Evolutionary conservation across 2,329 filamentous ascomycete species (phyloP).

Genomic region (Penicillium thymicola): DNA sequence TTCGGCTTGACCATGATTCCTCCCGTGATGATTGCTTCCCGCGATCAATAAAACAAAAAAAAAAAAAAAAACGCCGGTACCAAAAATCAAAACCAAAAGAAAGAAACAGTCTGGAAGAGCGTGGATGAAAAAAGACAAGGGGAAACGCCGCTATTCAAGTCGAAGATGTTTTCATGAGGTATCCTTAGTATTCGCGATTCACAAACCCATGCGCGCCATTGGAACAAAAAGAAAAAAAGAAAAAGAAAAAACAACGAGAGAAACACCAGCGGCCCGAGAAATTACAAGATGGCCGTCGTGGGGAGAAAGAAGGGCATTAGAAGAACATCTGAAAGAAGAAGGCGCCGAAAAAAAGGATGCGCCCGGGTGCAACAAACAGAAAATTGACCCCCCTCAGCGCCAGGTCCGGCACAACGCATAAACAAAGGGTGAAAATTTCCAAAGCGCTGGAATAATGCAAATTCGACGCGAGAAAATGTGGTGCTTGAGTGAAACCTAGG

Average conservation of each 20-base stretch:
- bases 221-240: neutral
- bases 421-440: neutral
- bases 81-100: neutral
- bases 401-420: neutral
- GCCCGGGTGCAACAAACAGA: neutral
- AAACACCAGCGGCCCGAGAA: neutral
- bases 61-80: neutral
- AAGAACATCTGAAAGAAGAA: neutral
- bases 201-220: constrained; percentile 2
- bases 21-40: neutral
- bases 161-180: constrained; percentile 2
- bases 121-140: neutral
- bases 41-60: neutral
- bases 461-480: neutral
- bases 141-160: constrained; percentile 9
- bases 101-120: neutral
- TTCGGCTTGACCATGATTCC: neutral
- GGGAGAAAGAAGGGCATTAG: neutral
- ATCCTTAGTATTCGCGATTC: constrained; percentile 11
- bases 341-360: neutral
- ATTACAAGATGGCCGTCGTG: constrained; percentile 10
- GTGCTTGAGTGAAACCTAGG: neutral
- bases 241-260: neutral
- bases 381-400: neutral
- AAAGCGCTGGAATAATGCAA: neutral